Evolutionary conservation across 441 rosid genomes (phyloP), one percentile per base, ranked within the genome.

Genomic region (Cnidoscolus chayamansa): DNA sequence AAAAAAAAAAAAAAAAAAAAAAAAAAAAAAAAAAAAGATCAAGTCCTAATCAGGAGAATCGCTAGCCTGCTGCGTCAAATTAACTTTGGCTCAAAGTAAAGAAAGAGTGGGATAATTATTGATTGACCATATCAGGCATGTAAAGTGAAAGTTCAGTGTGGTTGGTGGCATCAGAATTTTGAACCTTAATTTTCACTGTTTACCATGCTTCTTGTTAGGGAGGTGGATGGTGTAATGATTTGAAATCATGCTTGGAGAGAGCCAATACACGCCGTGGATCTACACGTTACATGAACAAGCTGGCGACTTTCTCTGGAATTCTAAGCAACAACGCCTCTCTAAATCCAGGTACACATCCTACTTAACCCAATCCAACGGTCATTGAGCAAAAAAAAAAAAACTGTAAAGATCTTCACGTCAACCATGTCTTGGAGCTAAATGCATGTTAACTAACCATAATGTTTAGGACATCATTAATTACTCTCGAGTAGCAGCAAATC

Each of bases 141-240:
- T 40, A 40, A 40, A 3, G 7, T 40, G 7, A 40, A 3, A 4
- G 7, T 40, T 40, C 45, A 30, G 40, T 12, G 0, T 30, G 64
- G 13, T 16, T 47, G 10, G 50, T 70, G 53, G 53, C 3, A 11
- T 17, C 45, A 43, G 31, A 3, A 13, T 16, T 54, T 50, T 0
- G 68, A 51, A 51, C 30, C 4, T 37, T 16, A 3, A 53, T 61
- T 12, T 51, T 25, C 5, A 40, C 55, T 3, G 13, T 62, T 7
- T 40, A 40, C 45, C 45, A 19, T 63, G 6, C 15, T 57, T n/a
- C 16, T 66, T 56, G 64, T 20, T 37, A 94, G 98, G 97, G 98
- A 80, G 98, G 98, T 74, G 97, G 97, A 72, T 94, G 97, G 98
- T 94, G 98, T 66, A 90, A 92, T 80, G 95, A 92, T 78, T 70